Evolutionary conservation across 2,329 filamentous ascomycete genomes (phyloP).

Genomic region (Tolypocladium paradoxum): DNA sequence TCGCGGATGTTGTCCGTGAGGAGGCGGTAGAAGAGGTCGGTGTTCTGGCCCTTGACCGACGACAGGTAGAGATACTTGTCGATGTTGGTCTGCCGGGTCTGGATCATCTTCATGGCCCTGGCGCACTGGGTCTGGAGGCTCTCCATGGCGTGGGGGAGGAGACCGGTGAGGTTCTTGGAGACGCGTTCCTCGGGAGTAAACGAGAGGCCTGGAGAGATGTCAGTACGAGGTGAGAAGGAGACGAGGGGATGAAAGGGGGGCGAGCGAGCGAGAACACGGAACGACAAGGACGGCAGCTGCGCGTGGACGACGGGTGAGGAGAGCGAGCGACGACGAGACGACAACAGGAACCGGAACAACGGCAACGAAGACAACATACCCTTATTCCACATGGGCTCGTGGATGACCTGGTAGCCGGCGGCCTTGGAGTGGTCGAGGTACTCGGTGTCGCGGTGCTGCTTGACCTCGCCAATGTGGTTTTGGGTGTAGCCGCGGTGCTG

Average conservation of each 20-base stretch:
- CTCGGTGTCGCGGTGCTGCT: conserved; percentile 42
- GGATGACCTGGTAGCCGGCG: conserved; percentile 49
- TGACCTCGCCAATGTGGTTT: conserved; percentile 43
- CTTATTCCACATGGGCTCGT: conserved; percentile 56
- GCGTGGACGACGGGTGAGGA: too few species aligned
- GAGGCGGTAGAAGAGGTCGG: conserved; percentile 74
- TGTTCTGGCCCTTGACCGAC: conserved; percentile 62
- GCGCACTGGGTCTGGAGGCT: conserved; percentile 48
- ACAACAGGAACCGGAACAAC: too few species aligned
- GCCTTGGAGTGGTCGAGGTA: conserved; percentile 42
- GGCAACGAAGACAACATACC: conserved; percentile 29
- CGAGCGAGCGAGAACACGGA: not conserved
- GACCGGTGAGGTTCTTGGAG: conserved; percentile 53
- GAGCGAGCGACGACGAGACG: not conserved
- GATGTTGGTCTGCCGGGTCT: conserved; percentile 56
- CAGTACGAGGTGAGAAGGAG: not conserved
- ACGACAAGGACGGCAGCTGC: not conserved
- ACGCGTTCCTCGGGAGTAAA: conserved; percentile 55
- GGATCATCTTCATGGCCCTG: conserved; percentile 64
- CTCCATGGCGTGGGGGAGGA: conserved; percentile 55
- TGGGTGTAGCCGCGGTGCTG: conserved; percentile 50
- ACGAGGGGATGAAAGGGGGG: not conserved
- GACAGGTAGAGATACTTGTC: conserved; percentile 82
- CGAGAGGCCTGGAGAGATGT: conserved; percentile 39
- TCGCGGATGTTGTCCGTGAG: conserved; percentile 68